phyloP scores from a whole-genome alignment of 352 stramenopile genomes.

The Plasmopara muralis region DNA sequence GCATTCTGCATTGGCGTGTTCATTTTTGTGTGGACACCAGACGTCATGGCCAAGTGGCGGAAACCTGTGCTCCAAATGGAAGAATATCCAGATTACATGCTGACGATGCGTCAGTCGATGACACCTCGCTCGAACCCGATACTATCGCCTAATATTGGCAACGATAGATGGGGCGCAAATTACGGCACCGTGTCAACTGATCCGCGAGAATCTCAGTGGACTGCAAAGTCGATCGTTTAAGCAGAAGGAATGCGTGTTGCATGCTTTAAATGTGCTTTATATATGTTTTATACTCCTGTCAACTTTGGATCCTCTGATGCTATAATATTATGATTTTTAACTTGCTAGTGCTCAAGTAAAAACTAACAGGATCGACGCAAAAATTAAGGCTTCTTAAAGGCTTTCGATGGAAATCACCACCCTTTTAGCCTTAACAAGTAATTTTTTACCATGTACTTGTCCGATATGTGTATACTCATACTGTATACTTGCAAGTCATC shows the following conservation, averaged over 20 bases:
- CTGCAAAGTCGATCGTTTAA: constrained; percentile 28
- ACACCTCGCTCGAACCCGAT: constrained; percentile 60
- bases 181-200: constrained; percentile 34
- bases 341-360: no score
- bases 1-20: constrained; percentile 79
- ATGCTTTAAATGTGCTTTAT: constrained; percentile 17
- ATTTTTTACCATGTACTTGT: no score
- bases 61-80: constrained; percentile 56
- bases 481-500: no score
- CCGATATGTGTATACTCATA: no score
- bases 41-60: constrained; percentile 71
- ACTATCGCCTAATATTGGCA: constrained; percentile 20
- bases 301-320: not conserved
- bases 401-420: no score
- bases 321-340: no score
- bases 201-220: constrained; percentile 24
- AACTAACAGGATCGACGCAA: no score
- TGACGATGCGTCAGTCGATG: constrained; percentile 71
- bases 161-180: constrained; percentile 16
- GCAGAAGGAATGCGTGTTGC: constrained; percentile 7
- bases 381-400: no score
- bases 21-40: constrained; percentile 77
- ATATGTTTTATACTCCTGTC: not conserved
- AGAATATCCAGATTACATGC: constrained; percentile 73
- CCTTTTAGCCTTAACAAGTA: no score